Evolutionary conservation across 768 basidiomycete species (phyloP).

Genomic region (Daedaleopsis nitida): DNA sequence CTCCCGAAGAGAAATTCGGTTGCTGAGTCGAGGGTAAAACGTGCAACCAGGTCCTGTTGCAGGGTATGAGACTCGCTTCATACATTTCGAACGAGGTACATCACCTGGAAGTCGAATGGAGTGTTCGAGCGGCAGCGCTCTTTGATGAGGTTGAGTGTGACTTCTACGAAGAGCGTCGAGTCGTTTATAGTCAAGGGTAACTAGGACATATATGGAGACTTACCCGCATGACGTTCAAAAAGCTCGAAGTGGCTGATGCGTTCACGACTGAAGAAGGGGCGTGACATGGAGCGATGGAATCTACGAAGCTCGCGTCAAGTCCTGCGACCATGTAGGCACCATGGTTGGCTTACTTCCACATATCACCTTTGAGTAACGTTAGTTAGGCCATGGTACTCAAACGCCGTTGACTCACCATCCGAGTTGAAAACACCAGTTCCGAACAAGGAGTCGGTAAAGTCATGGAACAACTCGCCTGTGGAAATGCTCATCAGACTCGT

Average conservation of each 20-base stretch:
- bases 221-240: slow-evolving; percentile 57
- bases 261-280: slow-evolving; percentile 66
- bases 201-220: neutral
- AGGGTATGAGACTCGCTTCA: neutral
- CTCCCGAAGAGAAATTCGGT: slow-evolving; percentile 56
- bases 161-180: neutral
- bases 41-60: slow-evolving; percentile 37
- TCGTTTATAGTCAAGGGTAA: neutral
- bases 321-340: neutral
- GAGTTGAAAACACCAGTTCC: slow-evolving; percentile 73
- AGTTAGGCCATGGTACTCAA: slow-evolving; percentile 14
- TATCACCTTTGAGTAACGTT: slow-evolving; percentile 43
- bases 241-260: slow-evolving; percentile 60
- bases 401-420: slow-evolving; percentile 44
- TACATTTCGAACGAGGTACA: slow-evolving; percentile 29
- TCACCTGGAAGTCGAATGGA: slow-evolving; percentile 45
- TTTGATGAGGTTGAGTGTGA: slow-evolving; percentile 33
- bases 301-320: slow-evolving; percentile 15
- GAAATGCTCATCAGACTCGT: too few relatives aligned
- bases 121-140: slow-evolving; percentile 35
- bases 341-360: slow-evolving; percentile 46
- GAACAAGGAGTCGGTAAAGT: slow-evolving; percentile 44
- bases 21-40: slow-evolving; percentile 59
- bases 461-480: slow-evolving; percentile 17
- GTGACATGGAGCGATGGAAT: slow-evolving; percentile 65